Evolutionary conservation across 1,139 yeast species (phyloP).

Genomic region (Hemisphaericaspora subhashii): DNA sequence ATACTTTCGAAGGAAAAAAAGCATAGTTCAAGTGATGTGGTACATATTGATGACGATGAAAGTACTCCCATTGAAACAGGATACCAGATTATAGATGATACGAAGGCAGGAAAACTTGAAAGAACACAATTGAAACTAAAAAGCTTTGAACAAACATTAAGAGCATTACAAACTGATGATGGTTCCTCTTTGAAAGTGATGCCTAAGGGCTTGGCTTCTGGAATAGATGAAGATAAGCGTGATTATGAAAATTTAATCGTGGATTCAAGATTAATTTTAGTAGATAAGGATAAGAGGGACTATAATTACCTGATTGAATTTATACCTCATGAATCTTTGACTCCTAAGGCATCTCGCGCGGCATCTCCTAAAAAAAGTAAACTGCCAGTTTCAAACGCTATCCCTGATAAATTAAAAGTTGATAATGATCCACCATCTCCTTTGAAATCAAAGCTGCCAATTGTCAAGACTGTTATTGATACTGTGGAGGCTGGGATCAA

Average conservation of each 20-base stretch:
- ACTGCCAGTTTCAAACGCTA: background rate
- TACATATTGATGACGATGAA: background rate
- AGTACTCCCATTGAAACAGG: background rate
- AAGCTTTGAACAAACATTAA: slow-evolving; percentile 11
- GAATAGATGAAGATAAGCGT: slow-evolving; percentile 4
- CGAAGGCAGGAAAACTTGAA: background rate
- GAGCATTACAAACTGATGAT: background rate
- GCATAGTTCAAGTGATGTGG: background rate
- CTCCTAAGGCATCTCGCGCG: background rate
- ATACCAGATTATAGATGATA: background rate
- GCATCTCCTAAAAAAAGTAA: background rate
- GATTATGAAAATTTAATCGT: slow-evolving; percentile 5
- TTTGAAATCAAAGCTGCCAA: too few species aligned
- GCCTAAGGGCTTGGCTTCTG: slow-evolving; percentile 2
- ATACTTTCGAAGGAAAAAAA: background rate
- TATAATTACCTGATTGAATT: background rate
- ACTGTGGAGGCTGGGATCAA: too few species aligned
- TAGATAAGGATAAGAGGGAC: background rate
- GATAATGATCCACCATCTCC: too few species aligned
- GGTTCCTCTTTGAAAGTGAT: slow-evolving; percentile 1
- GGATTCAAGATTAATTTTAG: slow-evolving; percentile 7
- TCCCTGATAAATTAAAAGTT: too few species aligned
- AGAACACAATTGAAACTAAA: slow-evolving; percentile 3
- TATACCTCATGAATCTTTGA: slow-evolving; percentile 2
- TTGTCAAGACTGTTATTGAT: too few species aligned